Evolutionary conservation across 2,329 filamentous ascomycete genomes (phyloP), one percentile per base, ranked within the genome.

Genomic region (Bipolaris gigantea): DNA sequence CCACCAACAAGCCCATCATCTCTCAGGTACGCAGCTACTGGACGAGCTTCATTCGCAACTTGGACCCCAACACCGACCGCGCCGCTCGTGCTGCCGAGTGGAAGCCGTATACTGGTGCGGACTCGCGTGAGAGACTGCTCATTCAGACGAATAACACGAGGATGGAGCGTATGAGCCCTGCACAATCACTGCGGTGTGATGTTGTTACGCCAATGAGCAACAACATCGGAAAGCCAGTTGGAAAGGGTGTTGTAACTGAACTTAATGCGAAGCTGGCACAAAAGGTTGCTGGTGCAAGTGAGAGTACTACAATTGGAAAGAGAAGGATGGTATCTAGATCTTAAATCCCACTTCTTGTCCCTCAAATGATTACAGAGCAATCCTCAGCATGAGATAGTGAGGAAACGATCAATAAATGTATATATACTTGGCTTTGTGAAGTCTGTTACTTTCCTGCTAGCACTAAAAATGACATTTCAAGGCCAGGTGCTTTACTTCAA

Each of bases 11-110:
- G 1, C 66, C 67, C 0, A 84, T 88, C 5, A 79, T 88, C 1
- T 78, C 82, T 0, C 73, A 88, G 0, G 81, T 89, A 25, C 86
- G 90, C 65, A 81, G 79, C 0, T 92, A 91, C 71, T 92, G 88
- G 87, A 83, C 85, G 1, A 89, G 85, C 59, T 92, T 92, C 67
- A 85, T 92, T 56, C 76, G 82, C 23, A 79, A 78, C 0, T 79
- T 85, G 34, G 78, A 92, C 69, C 89, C 89, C 0, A 92, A 92
- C 66, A 76, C 63, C 15, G 73, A 79, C 50, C 78, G 83, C 8
- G 58, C 72, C 39, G 34, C 57, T 0, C 79, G 77, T 0, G 76
- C 76, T 39, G 82, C 83, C 3, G 71, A 72, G 50, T 88, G 85
- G 85, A 70, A 75, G 56, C 67, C 70, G 4, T 85, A 79, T 68